These are phyloP conservation scores for Ensete ventricosum DNA, from an alignment of 176 grass and related monocot species.

Conservation along the genomic window DNA sequence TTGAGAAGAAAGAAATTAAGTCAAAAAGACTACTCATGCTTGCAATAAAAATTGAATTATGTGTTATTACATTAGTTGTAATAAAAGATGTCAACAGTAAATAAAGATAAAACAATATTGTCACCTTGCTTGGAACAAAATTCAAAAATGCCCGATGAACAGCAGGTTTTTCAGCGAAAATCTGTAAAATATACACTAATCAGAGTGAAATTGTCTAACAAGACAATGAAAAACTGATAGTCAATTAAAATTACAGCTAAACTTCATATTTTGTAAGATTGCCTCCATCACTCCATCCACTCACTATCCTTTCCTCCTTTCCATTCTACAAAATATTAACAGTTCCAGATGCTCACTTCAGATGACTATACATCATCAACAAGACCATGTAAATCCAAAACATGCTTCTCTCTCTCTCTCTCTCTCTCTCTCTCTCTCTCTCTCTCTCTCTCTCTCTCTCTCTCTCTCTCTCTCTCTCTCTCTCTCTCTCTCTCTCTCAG, in stretches of 20 bases:
- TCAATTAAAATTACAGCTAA: neutral
- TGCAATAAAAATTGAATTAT: neutral
- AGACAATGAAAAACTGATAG: neutral
- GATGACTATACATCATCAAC: too few species aligned
- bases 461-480: too few species aligned
- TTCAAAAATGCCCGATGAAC: slow-evolving; percentile 87
- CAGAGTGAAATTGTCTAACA: neutral
- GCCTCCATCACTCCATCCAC: neutral
- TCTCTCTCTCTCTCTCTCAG: neutral
- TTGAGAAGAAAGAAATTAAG: neutral
- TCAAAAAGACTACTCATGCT: neutral
- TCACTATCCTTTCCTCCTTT: neutral
- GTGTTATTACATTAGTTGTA: neutral
- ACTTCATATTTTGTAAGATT: neutral
- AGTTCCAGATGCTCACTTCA: too few species aligned
- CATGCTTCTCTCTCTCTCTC: too few species aligned
- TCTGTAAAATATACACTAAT: slow-evolving; percentile 45
- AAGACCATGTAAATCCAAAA: too few species aligned
- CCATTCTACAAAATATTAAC: neutral
- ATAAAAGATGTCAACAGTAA: neutral
- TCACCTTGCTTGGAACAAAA: slow-evolving; percentile 76
- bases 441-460: too few species aligned
- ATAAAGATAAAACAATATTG: neutral
- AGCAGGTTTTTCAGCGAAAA: slow-evolving; percentile 97
- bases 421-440: neutral